A percentile compares a stretch with the other conserved stretches of the same genome.
These are phyloP conservation scores for Cyclotella cryptica DNA, from an alignment of 108 stramenopile species.

Conservation along the genomic window DNA sequence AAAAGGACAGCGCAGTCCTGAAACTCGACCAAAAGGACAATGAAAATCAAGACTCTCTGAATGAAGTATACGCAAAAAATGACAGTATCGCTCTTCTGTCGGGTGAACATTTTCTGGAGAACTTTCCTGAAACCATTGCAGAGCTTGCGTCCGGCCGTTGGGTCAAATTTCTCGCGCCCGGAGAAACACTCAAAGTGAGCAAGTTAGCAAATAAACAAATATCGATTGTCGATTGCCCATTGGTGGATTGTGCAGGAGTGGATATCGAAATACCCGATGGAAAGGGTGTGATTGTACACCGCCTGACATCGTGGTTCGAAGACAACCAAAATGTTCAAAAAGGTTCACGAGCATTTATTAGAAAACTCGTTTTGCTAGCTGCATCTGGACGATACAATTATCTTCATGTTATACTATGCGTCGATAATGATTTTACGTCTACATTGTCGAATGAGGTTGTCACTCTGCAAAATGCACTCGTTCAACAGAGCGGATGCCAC, in stretches of 20 bases:
- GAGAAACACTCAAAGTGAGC: slow-evolving; percentile 6
- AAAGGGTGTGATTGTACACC: slow-evolving; percentile 57
- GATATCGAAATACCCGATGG: slow-evolving; percentile 66
- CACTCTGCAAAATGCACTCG: slow-evolving; percentile 64
- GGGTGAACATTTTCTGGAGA: slow-evolving; percentile 72
- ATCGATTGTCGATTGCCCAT: slow-evolving; percentile 55
- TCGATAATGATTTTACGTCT: slow-evolving; percentile 48
- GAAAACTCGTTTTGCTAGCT: slow-evolving; percentile 45
- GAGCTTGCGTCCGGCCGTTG: slow-evolving; percentile 60
- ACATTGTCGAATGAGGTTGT: slow-evolving; percentile 36
- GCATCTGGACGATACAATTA: slow-evolving; percentile 57
- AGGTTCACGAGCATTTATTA: slow-evolving; percentile 36
- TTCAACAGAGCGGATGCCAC: slow-evolving; percentile 38
- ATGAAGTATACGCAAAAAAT: background rate
- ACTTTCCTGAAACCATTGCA: slow-evolving; percentile 55
- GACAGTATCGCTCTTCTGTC: slow-evolving; percentile 49
- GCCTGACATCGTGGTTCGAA: slow-evolving; percentile 47
- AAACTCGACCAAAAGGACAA: background rate
- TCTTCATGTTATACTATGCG: slow-evolving; percentile 62
- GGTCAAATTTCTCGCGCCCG: slow-evolving; percentile 21
- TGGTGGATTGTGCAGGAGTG: slow-evolving; percentile 61
- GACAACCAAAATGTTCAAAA: slow-evolving; percentile 15
- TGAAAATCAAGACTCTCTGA: background rate
- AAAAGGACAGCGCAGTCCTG: slow-evolving; percentile 3
- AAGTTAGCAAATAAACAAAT: slow-evolving; percentile 20